These are phyloP conservation scores for Penicillium italicum DNA, from an alignment of 2,329 filamentous ascomycete genomes.

Conservation along the genomic window DNA sequence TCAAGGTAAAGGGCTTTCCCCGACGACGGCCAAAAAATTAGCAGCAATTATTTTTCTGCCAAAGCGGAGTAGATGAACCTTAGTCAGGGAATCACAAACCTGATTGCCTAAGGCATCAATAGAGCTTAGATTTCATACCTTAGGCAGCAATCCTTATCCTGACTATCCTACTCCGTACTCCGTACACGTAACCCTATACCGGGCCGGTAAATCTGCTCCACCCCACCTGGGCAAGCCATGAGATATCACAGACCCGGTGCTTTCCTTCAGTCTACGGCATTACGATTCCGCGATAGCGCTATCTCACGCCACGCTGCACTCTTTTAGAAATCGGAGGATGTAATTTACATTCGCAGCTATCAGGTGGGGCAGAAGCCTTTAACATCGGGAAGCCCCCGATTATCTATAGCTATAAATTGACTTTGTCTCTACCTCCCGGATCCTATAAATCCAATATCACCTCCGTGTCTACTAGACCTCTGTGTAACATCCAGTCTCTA, in stretches of 20 bases:
- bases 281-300: background rate
- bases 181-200: background rate
- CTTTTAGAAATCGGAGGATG: background rate
- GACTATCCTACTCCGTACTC: too few relatives aligned
- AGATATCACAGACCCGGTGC: background rate
- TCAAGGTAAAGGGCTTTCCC: slow-evolving; percentile 13
- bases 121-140: background rate
- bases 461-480: too few relatives aligned
- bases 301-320: background rate
- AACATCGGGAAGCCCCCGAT: background rate
- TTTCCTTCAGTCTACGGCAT: background rate
- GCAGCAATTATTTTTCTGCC: slow-evolving; percentile 26
- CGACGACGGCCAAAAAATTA: slow-evolving; percentile 32
- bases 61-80: slow-evolving; percentile 26
- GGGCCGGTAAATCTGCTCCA: slow-evolving; percentile 9
- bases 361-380: background rate
- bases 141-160: slow-evolving; percentile 13
- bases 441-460: background rate
- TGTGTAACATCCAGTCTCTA: background rate
- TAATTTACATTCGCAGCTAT: background rate
- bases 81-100: slow-evolving; percentile 9
- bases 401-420: background rate
- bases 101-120: slow-evolving; percentile 7
- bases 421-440: too few relatives aligned
- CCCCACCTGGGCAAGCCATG: background rate